Evolutionary conservation across 805 yeast genomes (phyloP).

Genomic region (Yarrowia sp.): DNA sequence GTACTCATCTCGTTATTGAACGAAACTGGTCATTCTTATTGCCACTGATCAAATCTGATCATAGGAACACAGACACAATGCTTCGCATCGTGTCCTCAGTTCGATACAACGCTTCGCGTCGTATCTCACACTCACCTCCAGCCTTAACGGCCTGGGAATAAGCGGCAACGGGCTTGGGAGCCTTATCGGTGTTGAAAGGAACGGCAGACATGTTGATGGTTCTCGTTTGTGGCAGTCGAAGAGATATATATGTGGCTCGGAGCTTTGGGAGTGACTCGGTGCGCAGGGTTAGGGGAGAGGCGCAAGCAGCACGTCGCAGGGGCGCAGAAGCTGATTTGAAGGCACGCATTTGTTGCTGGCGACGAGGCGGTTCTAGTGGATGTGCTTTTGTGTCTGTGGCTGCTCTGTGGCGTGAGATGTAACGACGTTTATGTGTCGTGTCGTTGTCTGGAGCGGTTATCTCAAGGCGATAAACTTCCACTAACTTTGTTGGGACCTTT

Average conservation of each 20-base stretch:
- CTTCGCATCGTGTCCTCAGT: no score
- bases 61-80: neutral
- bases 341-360: neutral
- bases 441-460: neutral
- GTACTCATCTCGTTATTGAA: no score
- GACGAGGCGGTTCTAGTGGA: neutral
- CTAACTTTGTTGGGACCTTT: neutral
- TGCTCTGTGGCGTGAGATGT: no score
- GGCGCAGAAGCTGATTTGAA: neutral
- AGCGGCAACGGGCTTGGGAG: slow-evolving; percentile 97
- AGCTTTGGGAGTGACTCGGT: neutral
- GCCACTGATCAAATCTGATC: no score
- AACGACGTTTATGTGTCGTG: no score
- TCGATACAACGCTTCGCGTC: no score
- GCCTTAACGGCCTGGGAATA: slow-evolving; percentile 95
- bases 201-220: slow-evolving; percentile 16
- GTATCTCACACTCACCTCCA: slow-evolving; percentile 47
- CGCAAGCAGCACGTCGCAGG: no score
- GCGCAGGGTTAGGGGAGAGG: slow-evolving; percentile 8
- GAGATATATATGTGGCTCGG: no score
- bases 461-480: neutral
- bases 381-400: neutral
- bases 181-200: slow-evolving; percentile 40
- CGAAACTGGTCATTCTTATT: no score
- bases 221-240: no score